Base-by-base conservation (phyloP, 352 stramenopile species). In the Pythium utonaiense region DNA sequence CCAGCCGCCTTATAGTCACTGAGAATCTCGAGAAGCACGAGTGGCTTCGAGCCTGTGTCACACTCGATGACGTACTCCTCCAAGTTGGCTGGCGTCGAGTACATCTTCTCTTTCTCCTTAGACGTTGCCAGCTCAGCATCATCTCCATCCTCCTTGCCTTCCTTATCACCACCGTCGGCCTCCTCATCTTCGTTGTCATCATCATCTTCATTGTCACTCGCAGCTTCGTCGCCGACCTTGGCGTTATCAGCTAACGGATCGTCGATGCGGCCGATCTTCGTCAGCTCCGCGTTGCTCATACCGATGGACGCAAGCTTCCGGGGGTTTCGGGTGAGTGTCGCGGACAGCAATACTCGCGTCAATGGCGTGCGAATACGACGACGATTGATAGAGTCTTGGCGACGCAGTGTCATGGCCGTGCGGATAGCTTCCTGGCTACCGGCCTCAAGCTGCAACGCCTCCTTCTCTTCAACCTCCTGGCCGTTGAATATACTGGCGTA, bases 241-340 rank as follows among this genome's bases (percentile, higher is more conserved):
- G 83, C 74, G 47, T 95, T 94, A 21, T 89, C 81, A 0, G 73
- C 74, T 10, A 89, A 57, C 40, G 75, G 71, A 28, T 89, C 78
- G 48, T 86, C 72, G 45, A 83, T 73, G 42, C 77, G 72, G 34
- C 80, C 71, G 63, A 89, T 88, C 71, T 86, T 95, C 49, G 97
- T 98, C 60, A 98, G 72, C 61, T 98, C 95, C 4, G 97, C 96
- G 76, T 98, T 96, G 48, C 88, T 88, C 70, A 99, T 91, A 24
- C 88, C 85, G 33, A 99, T 93, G 2, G 90, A 77, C 1, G 96
- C 93, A 42, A 99, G 79, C 67, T 98, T 98, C 53, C 96, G 83
- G 45, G 97, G 96, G 83, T 99, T 97, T 22, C 89, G 89, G 51
- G 96, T 99, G 42, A 99, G 73, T 16, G 97, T 99, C 21, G 97